Percentiles rank a stretch among this genome's conserved stretches.
These are phyloP conservation scores for Ophidiomyces ophidiicola DNA, from an alignment of 2,329 filamentous ascomycete genomes.

Conservation along the genomic window DNA sequence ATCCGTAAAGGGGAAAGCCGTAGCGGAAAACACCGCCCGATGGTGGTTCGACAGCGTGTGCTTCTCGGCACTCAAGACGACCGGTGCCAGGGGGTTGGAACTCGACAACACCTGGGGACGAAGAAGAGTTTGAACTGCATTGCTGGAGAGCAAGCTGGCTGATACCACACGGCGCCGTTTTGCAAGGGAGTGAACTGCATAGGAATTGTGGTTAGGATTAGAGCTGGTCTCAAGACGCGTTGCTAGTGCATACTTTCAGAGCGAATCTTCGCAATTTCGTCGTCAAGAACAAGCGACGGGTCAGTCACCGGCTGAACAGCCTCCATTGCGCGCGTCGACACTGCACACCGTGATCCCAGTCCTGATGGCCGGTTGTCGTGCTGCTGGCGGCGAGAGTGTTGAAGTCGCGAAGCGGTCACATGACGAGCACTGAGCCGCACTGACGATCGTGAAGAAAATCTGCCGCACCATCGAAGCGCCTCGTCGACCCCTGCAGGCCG, in stretches of 20 bases:
- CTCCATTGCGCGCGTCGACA: conserved; percentile 2
- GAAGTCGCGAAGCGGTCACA: too few species aligned
- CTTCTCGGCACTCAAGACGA: conserved; percentile 22
- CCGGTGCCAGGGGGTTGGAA: conserved; percentile 22
- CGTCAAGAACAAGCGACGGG: conserved; percentile 23
- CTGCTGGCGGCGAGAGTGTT: too few species aligned
- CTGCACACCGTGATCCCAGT: too few species aligned
- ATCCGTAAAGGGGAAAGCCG: conserved; percentile 36
- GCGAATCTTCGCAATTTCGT: conserved; percentile 32
- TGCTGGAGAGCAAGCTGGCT: conserved; percentile 33
- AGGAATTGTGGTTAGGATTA: conserved; percentile 5
- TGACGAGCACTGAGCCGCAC: too few species aligned
- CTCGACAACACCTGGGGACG: conserved; percentile 9
- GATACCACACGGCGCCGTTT: conserved; percentile 30
- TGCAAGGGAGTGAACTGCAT: conserved; percentile 30
- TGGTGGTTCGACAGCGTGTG: conserved; percentile 31
- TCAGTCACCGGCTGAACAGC: neutral
- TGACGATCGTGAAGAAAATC: too few species aligned
- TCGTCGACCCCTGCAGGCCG: too few species aligned
- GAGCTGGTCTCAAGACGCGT: neutral
- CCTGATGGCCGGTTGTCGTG: neutral
- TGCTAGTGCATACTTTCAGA: conserved; percentile 28
- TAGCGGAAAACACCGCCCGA: conserved; percentile 35
- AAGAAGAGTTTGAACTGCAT: conserved; percentile 25
- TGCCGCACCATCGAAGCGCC: too few species aligned